Percentiles rank a stretch among this genome's conserved stretches.
Evolutionary conservation across 805 yeast species (phyloP).

Genomic region (Yamadazyma insecticola): DNA sequence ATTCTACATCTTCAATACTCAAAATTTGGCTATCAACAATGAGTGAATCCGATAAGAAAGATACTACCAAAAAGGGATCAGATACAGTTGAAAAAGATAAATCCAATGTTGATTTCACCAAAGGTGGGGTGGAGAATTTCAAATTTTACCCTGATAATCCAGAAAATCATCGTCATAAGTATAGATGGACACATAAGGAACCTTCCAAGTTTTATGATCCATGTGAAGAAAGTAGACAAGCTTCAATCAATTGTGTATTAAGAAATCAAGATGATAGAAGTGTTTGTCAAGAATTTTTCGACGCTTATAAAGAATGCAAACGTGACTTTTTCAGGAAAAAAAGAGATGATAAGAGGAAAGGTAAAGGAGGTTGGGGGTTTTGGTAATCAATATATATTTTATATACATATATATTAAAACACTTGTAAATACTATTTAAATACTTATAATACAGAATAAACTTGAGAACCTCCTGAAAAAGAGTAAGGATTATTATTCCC

Average conservation of each 20-base stretch:
- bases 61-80: constrained; percentile 5
- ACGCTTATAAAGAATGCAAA: constrained; percentile 90
- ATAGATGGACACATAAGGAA: constrained; percentile 66
- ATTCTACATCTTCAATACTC: too few species aligned
- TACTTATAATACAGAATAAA: background rate
- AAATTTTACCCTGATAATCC: constrained; percentile 89
- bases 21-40: background rate
- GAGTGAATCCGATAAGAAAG: background rate
- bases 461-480: constrained; percentile 11
- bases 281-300: constrained; percentile 75
- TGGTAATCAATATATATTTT: constrained; percentile 17
- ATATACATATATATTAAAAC: background rate
- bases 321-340: constrained; percentile 43
- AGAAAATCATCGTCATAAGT: constrained; percentile 61
- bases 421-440: background rate
- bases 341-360: constrained; percentile 30
- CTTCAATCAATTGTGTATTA: constrained; percentile 82
- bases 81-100: constrained; percentile 31
- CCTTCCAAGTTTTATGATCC: constrained; percentile 90
- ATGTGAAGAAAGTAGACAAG: constrained; percentile 82
- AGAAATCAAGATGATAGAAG: constrained; percentile 62
- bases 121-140: constrained; percentile 44
- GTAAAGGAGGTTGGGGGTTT: constrained; percentile 41
- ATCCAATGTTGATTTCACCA: constrained; percentile 49
- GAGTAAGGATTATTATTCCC: constrained; percentile 3